Base-by-base conservation (phyloP, 257 asterid genomes). In the Paraleonurus japonicus region DNA sequence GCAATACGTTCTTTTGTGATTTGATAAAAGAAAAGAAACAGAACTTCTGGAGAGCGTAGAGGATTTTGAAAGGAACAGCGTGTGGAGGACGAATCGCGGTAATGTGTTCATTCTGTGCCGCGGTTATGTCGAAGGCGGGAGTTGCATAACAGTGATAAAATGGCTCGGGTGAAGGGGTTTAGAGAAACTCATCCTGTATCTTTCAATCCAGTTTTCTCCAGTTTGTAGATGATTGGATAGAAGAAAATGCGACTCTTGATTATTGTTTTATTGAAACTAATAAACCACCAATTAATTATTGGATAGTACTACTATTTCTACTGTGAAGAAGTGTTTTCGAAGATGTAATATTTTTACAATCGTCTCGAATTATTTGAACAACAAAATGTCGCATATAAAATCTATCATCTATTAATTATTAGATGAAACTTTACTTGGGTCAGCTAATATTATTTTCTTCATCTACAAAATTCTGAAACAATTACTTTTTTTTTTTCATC, bases 1-100 rank as follows among this genome's bases (percentile, higher is more conserved):
- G 67, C 79, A 76, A 35, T 80, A 73, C 60, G 70, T 84, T 79
- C 85, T 84, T 41, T 10, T 71, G 59, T 51, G 84, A 54, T 76
- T 74, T 43, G 79, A 48, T 53, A 61, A 78, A 69, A 54, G 81
- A 43, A 79, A 64, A 68, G 26, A 59, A 26, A 76, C 67, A 35
- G 32, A 68, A 59, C 60, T 78, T 43, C 63, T 75, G 61, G 63
- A 62, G 63, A 28, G 60, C 28, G 12, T 30, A 30, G 82, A 70
- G 68, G 79, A 30, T 67, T 82, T 86, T 5, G 80, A 69, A 4
- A 77, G 76, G 65, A 78, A 65, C 26, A 76, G 65, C 13, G 74
- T 55, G 23, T 69, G 79, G 33, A 81, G 73, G 50, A 61, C 50
- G 63, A 80, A 58, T 57, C 87, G 88, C 70, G 85, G 81, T 60